Conservation (phyloP, 306 rosid species). For the Sophora flavescens region DNA sequence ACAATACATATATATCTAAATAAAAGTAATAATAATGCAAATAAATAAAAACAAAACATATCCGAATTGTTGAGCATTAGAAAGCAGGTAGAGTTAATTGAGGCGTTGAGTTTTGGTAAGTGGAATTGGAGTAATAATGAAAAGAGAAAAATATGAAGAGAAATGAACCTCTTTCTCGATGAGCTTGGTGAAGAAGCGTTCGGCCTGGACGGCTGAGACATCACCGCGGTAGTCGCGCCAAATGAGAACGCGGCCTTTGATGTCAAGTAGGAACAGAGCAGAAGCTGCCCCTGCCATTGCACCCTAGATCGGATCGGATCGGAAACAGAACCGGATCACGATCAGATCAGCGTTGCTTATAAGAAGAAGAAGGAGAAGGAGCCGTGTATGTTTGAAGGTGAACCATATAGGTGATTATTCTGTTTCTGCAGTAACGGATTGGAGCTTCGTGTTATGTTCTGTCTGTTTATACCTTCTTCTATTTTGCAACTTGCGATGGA, state of each 20-base stretch:
- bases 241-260: constrained; percentile 99
- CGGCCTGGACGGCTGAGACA: constrained; percentile 91
- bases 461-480: not conserved
- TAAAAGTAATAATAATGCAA: too few relatives aligned
- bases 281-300: constrained; percentile 97
- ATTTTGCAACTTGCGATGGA: too few relatives aligned
- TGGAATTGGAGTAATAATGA: not conserved
- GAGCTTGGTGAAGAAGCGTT: constrained; percentile 97
- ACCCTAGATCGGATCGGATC: constrained; percentile 30
- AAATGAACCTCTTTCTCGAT: constrained; percentile 86
- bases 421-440: not conserved
- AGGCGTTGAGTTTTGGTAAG: not conserved
- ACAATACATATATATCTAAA: too few relatives aligned
- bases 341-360: constrained; percentile 34
- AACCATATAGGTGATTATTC: constrained; percentile 27
- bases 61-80: not conserved
- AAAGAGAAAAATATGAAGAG: not conserved
- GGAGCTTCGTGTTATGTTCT: not conserved
- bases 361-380: constrained; percentile 13
- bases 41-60: too few relatives aligned
- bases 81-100: constrained; percentile 2
- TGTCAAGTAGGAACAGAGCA: constrained; percentile 96
- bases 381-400: constrained; percentile 35
- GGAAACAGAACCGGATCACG: constrained; percentile 2
- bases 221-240: constrained; percentile 99